Evolutionary conservation across 2,329 filamentous ascomycete genomes (phyloP), one percentile per base, ranked within the genome.

Genomic region (Nemania abortiva): DNA sequence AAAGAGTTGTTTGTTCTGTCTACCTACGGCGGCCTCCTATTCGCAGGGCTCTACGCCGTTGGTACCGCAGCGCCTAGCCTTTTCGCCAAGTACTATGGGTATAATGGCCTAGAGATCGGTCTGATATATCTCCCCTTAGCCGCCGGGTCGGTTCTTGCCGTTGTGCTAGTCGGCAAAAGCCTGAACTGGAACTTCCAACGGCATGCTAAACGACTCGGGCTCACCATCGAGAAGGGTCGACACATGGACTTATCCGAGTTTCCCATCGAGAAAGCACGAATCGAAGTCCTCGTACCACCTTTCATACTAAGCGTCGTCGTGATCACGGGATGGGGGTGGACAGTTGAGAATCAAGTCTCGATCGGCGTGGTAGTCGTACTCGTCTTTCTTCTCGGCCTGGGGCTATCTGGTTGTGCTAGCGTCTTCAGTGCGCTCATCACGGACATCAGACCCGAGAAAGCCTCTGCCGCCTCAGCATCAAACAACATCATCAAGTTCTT

Each of bases 401-500:
- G 83, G 20, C 81, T 89, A 37, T 89, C 88, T 4, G 88, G 87
- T 1, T 84, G 86, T 0, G 90, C 90, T 74, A 87, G 85, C 63
- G 84, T 90, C 55, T 82, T 90, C 37, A 87, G 83, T 70, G 89
- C 87, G 0, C 81, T 91, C 15, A 83, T 91, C 20, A 86, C 91
- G 1, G 89, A 91, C 72, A 79, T 91, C 1, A 87, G 89, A 67
- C 88, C 88, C 0, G 80, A 86, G 27, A 84, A 86, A 6, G 87
- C 88, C 0, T 87, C 87, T 0, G 89, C 88, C 0, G 87, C 87
- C 0, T 87, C 88, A 3, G 88, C 89, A 0, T 86, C 88, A 0
- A 89, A 89, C 69, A 91, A 91, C 70, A 79, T 91, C 9, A 84
- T 89, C 10, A 81, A 89, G 29, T 91, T 89, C 74, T 77, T 88